A percentile compares a stretch with the other conserved stretches of the same genome.
These are phyloP conservation scores for Penicillium glabrum DNA, from an alignment of 2,329 filamentous ascomycete species.

Conservation along the genomic window DNA sequence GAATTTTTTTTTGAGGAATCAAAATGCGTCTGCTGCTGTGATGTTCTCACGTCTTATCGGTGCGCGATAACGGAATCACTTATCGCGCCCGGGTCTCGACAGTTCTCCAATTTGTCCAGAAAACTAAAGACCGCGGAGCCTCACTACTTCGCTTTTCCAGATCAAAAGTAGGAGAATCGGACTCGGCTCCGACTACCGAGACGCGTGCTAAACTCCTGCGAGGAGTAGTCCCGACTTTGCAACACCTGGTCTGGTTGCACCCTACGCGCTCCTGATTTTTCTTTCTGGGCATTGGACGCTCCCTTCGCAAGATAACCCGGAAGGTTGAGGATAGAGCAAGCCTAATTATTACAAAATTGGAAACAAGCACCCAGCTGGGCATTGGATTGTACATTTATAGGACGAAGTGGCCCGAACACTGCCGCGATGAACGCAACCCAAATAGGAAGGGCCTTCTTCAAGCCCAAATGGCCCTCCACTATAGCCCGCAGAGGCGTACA, in stretches of 20 bases:
- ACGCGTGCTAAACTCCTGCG: not conserved
- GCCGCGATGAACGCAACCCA: constrained; percentile 29
- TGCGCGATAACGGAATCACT: not conserved
- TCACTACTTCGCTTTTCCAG: not conserved
- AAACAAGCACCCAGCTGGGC: not conserved
- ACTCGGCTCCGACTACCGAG: not conserved
- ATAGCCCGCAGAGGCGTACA: constrained; percentile 14
- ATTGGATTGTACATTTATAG: not conserved
- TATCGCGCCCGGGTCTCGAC: not conserved
- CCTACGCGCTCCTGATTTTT: not conserved
- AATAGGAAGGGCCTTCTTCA: constrained; percentile 20
- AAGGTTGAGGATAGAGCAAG: not conserved
- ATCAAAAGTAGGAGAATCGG: not conserved
- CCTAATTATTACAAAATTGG: not conserved
- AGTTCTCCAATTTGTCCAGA: not conserved
- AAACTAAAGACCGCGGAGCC: not conserved
- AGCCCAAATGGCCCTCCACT: constrained; percentile 17
- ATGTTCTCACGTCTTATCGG: not conserved
- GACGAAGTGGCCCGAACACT: not conserved
- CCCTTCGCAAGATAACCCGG: not conserved
- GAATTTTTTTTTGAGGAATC: too few relatives aligned
- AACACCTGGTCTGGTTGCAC: not conserved
- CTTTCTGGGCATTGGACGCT: not conserved
- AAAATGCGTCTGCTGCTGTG: too few relatives aligned
- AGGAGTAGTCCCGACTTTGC: too few relatives aligned